These are phyloP conservation scores for Penicillium atrosanguineum DNA, from an alignment of 495 filamentous ascomycete species.

Conservation along the genomic window DNA sequence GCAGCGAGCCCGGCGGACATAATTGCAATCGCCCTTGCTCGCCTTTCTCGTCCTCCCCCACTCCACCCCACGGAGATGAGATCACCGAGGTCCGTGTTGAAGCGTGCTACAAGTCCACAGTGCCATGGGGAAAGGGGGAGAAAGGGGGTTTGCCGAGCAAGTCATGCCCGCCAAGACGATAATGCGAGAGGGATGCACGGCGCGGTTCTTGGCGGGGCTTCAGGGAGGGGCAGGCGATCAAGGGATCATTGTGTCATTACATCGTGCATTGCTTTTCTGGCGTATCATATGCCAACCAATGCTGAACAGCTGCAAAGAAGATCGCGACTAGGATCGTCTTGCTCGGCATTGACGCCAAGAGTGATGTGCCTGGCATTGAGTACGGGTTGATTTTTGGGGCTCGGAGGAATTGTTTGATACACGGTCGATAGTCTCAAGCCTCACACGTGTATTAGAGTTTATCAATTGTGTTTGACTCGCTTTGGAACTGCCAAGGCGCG, in stretches of 20 bases:
- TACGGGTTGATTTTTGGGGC: neutral
- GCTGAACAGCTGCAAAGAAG: constrained; percentile 13
- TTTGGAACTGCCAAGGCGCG: neutral
- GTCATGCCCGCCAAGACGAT: constrained; percentile 28
- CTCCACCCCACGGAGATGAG: constrained; percentile 10
- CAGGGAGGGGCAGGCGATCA: constrained; percentile 11
- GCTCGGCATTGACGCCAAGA: constrained; percentile 17
- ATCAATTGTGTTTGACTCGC: neutral
- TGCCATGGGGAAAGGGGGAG: constrained; percentile 5
- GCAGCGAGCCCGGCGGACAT: neutral
- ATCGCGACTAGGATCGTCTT: constrained; percentile 13
- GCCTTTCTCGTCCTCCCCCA: constrained; percentile 9
- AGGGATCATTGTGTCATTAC: neutral
- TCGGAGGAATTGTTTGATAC: neutral
- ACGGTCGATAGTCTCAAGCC: neutral
- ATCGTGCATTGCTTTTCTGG: neutral
- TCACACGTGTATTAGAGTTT: neutral
- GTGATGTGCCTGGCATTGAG: neutral
- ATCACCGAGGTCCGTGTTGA: neutral
- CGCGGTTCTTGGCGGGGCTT: constrained; percentile 28
- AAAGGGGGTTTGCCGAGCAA: constrained; percentile 8
- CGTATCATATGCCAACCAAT: neutral
- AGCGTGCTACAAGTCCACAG: neutral
- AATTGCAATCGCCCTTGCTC: constrained; percentile 18
- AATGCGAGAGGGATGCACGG: constrained; percentile 35